Base-by-base conservation (phyloP, 208 protist genomes). In the Crithidia acanthocephali region DNA sequence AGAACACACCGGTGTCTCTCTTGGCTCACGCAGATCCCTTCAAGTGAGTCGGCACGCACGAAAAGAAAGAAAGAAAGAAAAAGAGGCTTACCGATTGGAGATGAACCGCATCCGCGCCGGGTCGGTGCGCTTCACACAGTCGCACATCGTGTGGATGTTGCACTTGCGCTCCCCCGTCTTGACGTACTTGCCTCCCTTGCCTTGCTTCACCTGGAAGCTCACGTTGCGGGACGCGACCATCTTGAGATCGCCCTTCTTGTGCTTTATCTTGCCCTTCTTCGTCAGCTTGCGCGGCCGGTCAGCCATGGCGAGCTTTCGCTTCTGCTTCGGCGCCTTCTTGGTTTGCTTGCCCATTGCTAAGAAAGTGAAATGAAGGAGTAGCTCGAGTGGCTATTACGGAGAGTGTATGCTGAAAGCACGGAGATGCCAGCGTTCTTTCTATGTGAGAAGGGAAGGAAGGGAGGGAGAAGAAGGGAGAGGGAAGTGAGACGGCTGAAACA, bases 131-230 rank as follows among this genome's bases (percentile, higher is more conserved):
- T 74, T 81, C 30, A 97, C 87, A 51, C 93, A 97, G 80, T 97
- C 81, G 69, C 93, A 97, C 20, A 95, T 86, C 2, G 87, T 95
- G 74, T 97, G 93, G 20, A 97, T 93, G 70, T 95, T 94, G 77
- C 93, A 97, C 70, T 88, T 86, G 18, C 93, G 88, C 47, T 95
- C 93, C 10, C 88, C 89, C 16, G 84, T 87, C 52, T 76, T 83
- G 9, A 95, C 65, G 84, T 85, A 95, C 72, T 86, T 82, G 5
- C 93, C 93, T 23, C 88, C 88, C 66, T 97, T 97, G 30, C 88
- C 89, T 58, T 97, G 93, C 80, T 92, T 95, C 35, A 95, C 84
- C 0, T 81, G 65, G 61, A 93, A 95, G 68, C 87, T 88, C 20
- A 95, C 90, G 71, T 94, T 86, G 37, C 83, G 86, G 9, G 81